These are phyloP conservation scores for Cenchrus fungigraminus DNA, from an alignment of 176 grass and related monocot species.

Conservation along the genomic window DNA sequence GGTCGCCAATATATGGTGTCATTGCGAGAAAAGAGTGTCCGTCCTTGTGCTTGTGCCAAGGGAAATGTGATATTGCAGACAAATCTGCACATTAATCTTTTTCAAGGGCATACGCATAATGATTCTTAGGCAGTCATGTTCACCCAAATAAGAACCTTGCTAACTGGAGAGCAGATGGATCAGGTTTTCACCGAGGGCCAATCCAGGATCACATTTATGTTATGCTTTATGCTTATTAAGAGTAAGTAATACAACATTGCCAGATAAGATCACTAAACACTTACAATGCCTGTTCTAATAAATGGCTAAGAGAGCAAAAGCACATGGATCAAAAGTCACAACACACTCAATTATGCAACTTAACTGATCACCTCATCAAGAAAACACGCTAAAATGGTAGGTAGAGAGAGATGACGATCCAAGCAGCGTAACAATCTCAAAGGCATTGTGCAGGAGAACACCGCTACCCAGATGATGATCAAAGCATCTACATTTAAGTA, in stretches of 20 bases:
- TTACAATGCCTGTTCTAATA: constrained; percentile 15
- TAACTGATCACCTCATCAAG: neutral
- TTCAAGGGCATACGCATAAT: neutral
- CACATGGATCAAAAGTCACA: constrained; percentile 30
- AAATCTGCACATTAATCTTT: neutral
- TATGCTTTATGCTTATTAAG: neutral
- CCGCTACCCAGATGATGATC: neutral
- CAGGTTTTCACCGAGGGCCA: neutral
- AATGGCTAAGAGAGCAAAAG: constrained; percentile 8
- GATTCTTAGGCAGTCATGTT: neutral
- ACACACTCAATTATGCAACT: neutral
- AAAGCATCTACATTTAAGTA: constrained; percentile 18
- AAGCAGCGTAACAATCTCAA: neutral
- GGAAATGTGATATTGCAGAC: neutral
- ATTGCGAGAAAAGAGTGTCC: neutral
- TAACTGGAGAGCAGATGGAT: neutral
- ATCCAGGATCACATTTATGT: neutral
- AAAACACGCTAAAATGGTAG: constrained; percentile 19
- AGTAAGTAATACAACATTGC: constrained; percentile 13
- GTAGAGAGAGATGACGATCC: neutral
- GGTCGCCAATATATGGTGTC: neutral
- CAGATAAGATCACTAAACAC: constrained; percentile 24
- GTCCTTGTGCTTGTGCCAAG: neutral
- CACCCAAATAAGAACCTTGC: neutral
- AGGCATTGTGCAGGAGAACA: neutral